phyloP scores from a whole-genome alignment of 2,329 filamentous ascomycete genomes.

The Coleophoma crateriformis region DNA sequence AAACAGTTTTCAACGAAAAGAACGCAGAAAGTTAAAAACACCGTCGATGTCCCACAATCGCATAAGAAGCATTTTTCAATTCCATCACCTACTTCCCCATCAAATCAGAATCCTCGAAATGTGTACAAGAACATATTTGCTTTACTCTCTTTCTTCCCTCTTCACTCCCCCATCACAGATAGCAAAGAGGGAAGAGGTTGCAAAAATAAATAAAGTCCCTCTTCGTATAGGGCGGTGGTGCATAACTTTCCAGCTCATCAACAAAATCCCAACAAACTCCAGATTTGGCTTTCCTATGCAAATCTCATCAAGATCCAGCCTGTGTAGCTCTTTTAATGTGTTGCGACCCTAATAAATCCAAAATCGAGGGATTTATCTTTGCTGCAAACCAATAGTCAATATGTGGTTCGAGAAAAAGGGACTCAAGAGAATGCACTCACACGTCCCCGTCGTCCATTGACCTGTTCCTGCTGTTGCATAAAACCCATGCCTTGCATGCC shows the following conservation, averaged over 20 bases:
- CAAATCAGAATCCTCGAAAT: not conserved
- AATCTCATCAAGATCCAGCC: not conserved
- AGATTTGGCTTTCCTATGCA: not conserved
- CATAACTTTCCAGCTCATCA: not conserved
- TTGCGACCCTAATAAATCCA: not conserved
- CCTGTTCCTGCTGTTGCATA: constrained; percentile 51
- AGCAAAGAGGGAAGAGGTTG: not conserved
- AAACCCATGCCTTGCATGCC: constrained; percentile 46
- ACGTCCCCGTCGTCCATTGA: constrained; percentile 51
- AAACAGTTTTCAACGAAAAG: not conserved
- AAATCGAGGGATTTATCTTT: not conserved
- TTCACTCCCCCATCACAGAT: not conserved
- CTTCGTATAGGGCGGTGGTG: too few species aligned
- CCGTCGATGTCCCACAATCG: not conserved
- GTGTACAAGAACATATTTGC: not conserved
- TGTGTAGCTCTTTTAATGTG: not conserved
- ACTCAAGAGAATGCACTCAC: constrained; percentile 30
- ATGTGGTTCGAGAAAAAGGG: not conserved
- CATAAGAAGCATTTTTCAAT: not conserved
- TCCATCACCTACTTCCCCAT: too few species aligned
- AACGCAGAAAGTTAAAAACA: not conserved
- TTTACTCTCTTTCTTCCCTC: too few species aligned
- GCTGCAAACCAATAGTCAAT: not conserved
- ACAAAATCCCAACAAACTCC: not conserved
- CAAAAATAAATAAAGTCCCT: too few species aligned